These are phyloP conservation scores for Leptographium flavum DNA, from an alignment of 2,329 filamentous ascomycete species.

Conservation along the genomic window DNA sequence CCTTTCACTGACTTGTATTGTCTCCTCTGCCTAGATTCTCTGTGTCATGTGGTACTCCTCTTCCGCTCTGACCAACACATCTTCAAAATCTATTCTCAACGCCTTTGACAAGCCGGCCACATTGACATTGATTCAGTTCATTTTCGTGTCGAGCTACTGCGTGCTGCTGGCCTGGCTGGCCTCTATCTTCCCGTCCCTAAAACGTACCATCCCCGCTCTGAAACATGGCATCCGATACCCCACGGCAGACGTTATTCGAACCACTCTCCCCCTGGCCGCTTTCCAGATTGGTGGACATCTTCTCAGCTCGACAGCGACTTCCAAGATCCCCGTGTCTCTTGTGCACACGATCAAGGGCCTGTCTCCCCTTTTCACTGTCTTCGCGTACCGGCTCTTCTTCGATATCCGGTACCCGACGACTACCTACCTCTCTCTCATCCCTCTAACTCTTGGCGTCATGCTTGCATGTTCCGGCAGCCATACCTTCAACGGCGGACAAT, in stretches of 20 bases:
- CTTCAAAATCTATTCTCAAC: constrained; percentile 91
- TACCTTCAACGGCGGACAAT: constrained; percentile 58
- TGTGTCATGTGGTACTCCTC: constrained; percentile 91
- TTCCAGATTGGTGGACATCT: constrained; percentile 94
- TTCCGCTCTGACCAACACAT: constrained; percentile 91
- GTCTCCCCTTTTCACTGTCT: constrained; percentile 85
- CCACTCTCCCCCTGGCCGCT: constrained; percentile 77
- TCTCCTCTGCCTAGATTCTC: constrained; percentile 41
- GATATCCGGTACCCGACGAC: constrained; percentile 74
- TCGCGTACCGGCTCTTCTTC: constrained; percentile 83
- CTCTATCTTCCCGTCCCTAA: constrained; percentile 54
- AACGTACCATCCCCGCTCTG: constrained; percentile 60
- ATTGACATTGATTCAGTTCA: constrained; percentile 85
- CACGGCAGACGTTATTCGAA: constrained; percentile 65
- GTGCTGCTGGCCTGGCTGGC: constrained; percentile 66
- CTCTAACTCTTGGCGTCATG: constrained; percentile 87
- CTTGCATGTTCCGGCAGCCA: constrained; percentile 81
- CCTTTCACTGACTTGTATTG: background rate
- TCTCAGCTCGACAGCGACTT: constrained; percentile 82
- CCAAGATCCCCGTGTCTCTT: constrained; percentile 87
- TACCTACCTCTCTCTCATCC: constrained; percentile 82
- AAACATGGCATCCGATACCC: constrained; percentile 73
- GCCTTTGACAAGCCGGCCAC: constrained; percentile 84
- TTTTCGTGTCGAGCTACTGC: constrained; percentile 81
- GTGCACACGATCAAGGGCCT: constrained; percentile 98